A percentile compares a stretch with the other conserved stretches of the same genome.
Conservation (phyloP, 1,139 yeast species). For the Chernovozyma aurita region DNA sequence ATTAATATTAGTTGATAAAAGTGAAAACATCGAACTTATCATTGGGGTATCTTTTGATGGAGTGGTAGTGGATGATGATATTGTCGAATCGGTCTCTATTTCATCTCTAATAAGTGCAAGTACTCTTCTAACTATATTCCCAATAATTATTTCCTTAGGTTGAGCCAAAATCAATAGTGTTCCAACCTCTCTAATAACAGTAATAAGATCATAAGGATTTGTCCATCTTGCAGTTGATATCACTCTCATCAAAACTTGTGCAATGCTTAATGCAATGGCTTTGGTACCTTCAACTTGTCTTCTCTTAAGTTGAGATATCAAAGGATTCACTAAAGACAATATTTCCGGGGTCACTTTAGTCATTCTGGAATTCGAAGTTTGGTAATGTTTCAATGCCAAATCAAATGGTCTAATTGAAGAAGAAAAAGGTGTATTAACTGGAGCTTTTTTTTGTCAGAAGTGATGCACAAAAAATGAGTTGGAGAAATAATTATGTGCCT, state of each 20-base stretch:
- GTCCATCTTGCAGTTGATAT: conserved; percentile 89
- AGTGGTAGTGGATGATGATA: conserved; percentile 1
- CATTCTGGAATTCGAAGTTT: neutral
- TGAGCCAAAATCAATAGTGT: conserved; percentile 55
- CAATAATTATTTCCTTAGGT: conserved; percentile 80
- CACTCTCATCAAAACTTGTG: conserved; percentile 82
- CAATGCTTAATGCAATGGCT: conserved; percentile 78
- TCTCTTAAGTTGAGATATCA: conserved; percentile 53
- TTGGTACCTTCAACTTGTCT: conserved; percentile 73
- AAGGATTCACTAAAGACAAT: conserved; percentile 34
- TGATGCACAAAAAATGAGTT: too few species aligned
- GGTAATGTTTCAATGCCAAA: neutral
- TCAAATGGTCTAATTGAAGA: neutral
- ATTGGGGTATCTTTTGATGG: conserved; percentile 43
- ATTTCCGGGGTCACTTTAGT: conserved; percentile 26
- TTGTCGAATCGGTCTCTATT: conserved; percentile 46
- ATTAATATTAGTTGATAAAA: conserved; percentile 53
- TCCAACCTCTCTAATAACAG: conserved; percentile 65
- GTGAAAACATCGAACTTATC: conserved; percentile 84
- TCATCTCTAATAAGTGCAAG: conserved; percentile 87
- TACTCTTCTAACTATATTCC: conserved; percentile 87
- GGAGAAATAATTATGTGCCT: too few species aligned
- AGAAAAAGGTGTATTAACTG: too few species aligned
- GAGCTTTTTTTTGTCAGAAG: too few species aligned
- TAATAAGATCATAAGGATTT: conserved; percentile 66